A percentile compares a stretch with the other conserved stretches of the same genome.
These are phyloP conservation scores for Wickerhamiella pararugosa DNA, from an alignment of 1,139 yeast genomes.

Conservation along the genomic window DNA sequence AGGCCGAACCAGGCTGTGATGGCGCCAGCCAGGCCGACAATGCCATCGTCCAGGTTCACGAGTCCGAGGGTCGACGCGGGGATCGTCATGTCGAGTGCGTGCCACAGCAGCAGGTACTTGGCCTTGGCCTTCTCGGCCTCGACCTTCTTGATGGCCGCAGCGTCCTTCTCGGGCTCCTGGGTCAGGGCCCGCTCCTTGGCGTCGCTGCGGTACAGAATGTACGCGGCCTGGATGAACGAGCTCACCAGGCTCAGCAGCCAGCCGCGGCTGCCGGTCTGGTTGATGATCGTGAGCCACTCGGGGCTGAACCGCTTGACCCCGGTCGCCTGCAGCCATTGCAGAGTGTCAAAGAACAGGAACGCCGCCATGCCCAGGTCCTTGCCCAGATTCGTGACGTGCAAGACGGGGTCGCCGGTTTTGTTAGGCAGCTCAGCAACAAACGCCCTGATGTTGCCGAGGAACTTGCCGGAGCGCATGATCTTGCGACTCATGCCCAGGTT, in stretches of 20 bases:
- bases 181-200: slow-evolving; percentile 25
- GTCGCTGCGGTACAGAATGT: slow-evolving; percentile 30
- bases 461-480: slow-evolving; percentile 74
- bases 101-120: slow-evolving; percentile 61
- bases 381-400: slow-evolving; percentile 42
- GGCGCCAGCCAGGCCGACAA: slow-evolving; percentile 74
- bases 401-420: slow-evolving; percentile 57
- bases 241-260: slow-evolving; percentile 67
- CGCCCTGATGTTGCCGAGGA: slow-evolving; percentile 55
- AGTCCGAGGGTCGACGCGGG: slow-evolving; percentile 55
- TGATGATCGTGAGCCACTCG: slow-evolving; percentile 18
- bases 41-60: slow-evolving; percentile 55
- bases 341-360: slow-evolving; percentile 59
- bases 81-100: slow-evolving; percentile 57
- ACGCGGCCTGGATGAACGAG: slow-evolving; percentile 42
- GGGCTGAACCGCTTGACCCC: slow-evolving; percentile 22
- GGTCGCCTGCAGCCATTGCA: slow-evolving; percentile 47
- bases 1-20: slow-evolving; percentile 70
- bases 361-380: slow-evolving; percentile 63
- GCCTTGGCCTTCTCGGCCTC: slow-evolving; percentile 31
- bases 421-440: slow-evolving; percentile 59
- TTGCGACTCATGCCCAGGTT: slow-evolving; percentile 64
- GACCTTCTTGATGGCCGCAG: slow-evolving; percentile 27
- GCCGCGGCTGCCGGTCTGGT: slow-evolving; percentile 34
- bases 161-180: slow-evolving; percentile 26